Evolutionary conservation across 192 early-diverging fungal genomes (phyloP).

Genomic region (Lunasporangiospora selenospora): DNA sequence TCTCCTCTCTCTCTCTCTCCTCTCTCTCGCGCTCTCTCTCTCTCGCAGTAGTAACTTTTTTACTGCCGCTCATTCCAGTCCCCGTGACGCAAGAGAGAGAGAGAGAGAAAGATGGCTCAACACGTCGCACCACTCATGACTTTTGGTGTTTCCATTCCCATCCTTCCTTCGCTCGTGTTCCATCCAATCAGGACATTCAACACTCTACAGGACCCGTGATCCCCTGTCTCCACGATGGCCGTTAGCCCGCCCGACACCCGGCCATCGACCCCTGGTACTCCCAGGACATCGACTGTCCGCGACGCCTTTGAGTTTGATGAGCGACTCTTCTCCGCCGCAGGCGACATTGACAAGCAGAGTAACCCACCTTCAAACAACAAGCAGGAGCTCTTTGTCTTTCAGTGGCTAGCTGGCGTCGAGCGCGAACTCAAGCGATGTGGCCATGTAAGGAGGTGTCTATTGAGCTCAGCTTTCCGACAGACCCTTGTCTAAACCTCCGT

Average conservation of each 20-base stretch:
- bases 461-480: background rate
- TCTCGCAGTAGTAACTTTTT: too few species aligned
- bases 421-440: conserved; percentile 64
- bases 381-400: conserved; percentile 86
- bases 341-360: conserved; percentile 38
- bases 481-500: background rate
- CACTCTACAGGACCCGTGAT: too few species aligned
- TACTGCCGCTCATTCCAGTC: too few species aligned
- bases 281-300: conserved; percentile 27
- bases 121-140: too few species aligned
- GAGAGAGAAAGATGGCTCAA: too few species aligned
- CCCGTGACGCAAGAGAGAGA: too few species aligned
- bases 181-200: too few species aligned
- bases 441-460: conserved; percentile 46
- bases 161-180: too few species aligned
- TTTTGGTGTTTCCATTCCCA: too few species aligned
- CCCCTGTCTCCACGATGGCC: too few species aligned
- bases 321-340: conserved; percentile 29
- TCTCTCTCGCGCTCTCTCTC: too few species aligned
- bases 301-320: conserved; percentile 49
- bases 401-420: conserved; percentile 90
- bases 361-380: conserved; percentile 52
- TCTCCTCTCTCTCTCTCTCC: too few species aligned
- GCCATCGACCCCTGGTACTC: conserved; percentile 44
- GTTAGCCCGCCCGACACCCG: conserved; percentile 37